Base-by-base conservation (phyloP, 2,329 filamentous ascomycete genomes). In the Aspergillus aculeatinus region DNA sequence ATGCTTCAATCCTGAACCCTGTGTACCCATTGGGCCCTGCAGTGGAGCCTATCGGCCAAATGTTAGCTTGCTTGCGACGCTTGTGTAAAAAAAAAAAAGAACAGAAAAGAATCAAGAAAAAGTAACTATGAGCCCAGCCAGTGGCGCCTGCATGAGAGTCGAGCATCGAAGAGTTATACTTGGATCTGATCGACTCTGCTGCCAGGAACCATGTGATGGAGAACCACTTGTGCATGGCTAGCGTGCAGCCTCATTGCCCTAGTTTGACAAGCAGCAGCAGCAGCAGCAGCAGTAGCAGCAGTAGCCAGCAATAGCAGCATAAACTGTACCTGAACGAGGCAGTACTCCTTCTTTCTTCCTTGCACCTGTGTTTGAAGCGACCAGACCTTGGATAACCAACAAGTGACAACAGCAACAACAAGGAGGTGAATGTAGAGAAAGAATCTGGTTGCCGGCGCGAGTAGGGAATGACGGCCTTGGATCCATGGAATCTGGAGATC, bases 111-210 rank as follows among this genome's bases (percentile, higher is more conserved):
- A 7, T 27, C 25, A 21, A 21, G 3, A 29, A 29, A 29, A 29
- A 29, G 27, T 29, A 29, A 29, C 27, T 29, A 29, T 29, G 27
- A 9, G 27, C 7, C 7, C 27, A 29, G 27, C 7, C 27, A 29
- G 53, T 48, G 53, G 53, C 53, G 44, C 12, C 53, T 48, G 53
- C 53, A 48, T 31, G 53, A 29, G 48, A 25, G 53, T 44, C 44
- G 52, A 29, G 27, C 27, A 25, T 47, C 52, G 52, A 55, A 55
- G 39, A 44, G 53, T 55, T 55, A 55, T 55, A 55, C 53, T 48
- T 44, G 35, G 29, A 31, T 6, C 27, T 47, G 42, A 16, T 27
- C 53, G 27, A 44, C 19, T 47, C 27, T 27, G 25, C 25, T 19
- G 27, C 25, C 44, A 23, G 42, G 25, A 21, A 19, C 53, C 53